phyloP scores from a whole-genome alignment of 805 yeast genomes.

The Tetrapisispora arboricola region DNA sequence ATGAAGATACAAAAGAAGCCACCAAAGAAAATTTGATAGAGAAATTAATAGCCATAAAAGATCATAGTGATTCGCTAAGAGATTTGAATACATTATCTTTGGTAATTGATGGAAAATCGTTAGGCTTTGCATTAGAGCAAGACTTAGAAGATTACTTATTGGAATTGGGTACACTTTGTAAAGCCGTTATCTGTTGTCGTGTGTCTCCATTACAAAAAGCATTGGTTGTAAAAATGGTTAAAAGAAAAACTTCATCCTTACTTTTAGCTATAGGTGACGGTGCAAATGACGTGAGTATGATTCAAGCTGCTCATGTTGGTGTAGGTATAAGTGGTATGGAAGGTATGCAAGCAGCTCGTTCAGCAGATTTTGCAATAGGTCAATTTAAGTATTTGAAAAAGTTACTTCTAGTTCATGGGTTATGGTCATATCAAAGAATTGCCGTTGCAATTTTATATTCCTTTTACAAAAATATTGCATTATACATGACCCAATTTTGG shows the following conservation, averaged over 20 bases:
- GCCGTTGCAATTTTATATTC: slow-evolving; percentile 89
- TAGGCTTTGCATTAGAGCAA: slow-evolving; percentile 74
- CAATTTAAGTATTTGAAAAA: slow-evolving; percentile 83
- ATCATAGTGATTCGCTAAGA: slow-evolving; percentile 53
- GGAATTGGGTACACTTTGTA: slow-evolving; percentile 75
- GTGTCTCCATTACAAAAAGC: slow-evolving; percentile 98
- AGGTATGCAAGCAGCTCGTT: slow-evolving; percentile 98
- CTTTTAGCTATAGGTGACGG: slow-evolving; percentile 96
- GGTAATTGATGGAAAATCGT: slow-evolving; percentile 88
- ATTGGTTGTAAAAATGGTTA: slow-evolving; percentile 87
- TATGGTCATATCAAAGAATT: slow-evolving; percentile 95
- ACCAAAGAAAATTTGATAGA: slow-evolving; percentile 62
- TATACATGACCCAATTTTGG: slow-evolving; percentile 98
- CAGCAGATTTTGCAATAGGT: slow-evolving; percentile 95
- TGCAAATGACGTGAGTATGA: slow-evolving; percentile 98
- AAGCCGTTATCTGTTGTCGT: slow-evolving; percentile 95
- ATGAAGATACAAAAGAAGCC: slow-evolving; percentile 75
- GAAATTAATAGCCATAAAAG: slow-evolving; percentile 62
- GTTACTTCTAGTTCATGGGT: slow-evolving; percentile 82
- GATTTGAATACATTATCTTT: slow-evolving; percentile 77
- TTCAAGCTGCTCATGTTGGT: slow-evolving; percentile 98
- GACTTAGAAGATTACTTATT: slow-evolving; percentile 70
- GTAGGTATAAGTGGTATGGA: slow-evolving; percentile 99
- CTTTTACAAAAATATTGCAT: slow-evolving; percentile 88
- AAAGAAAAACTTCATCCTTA: slow-evolving; percentile 61